phyloP scores from a whole-genome alignment of 306 rosid species.

The Inga laurina region DNA sequence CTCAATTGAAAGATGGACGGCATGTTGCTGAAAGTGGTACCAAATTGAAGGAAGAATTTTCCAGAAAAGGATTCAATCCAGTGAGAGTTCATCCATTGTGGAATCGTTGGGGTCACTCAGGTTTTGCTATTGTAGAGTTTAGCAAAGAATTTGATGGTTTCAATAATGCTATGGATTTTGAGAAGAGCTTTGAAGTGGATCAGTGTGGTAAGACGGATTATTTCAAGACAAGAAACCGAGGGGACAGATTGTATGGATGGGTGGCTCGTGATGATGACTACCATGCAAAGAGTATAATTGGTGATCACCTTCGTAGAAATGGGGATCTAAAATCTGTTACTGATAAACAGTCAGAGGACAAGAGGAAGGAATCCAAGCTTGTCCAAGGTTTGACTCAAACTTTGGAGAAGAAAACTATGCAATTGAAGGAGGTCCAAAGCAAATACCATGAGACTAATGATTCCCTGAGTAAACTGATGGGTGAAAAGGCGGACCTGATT shows the following conservation, averaged over 20 bases:
- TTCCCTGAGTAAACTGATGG: constrained; percentile 44
- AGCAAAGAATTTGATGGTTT: constrained; percentile 73
- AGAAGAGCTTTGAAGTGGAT: constrained; percentile 52
- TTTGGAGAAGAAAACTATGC: constrained; percentile 44
- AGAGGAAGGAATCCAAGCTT: constrained; percentile 45
- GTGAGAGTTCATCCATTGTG: constrained; percentile 65
- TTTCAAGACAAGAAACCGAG: constrained; percentile 20
- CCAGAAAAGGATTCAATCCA: constrained; percentile 66
- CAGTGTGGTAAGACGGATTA: constrained; percentile 62
- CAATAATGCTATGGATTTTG: constrained; percentile 62
- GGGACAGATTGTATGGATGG: constrained; percentile 70
- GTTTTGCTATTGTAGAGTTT: constrained; percentile 70
- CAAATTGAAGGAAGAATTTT: constrained; percentile 60
- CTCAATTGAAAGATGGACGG: constrained; percentile 47
- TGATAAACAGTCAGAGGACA: constrained; percentile 45
- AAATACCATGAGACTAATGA: constrained; percentile 40
- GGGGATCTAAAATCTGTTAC: constrained; percentile 53
- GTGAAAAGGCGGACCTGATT: constrained; percentile 47
- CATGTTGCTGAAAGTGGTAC: constrained; percentile 66
- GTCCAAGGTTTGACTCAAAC: constrained; percentile 40
- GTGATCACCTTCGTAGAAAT: constrained; percentile 32
- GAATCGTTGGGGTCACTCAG: constrained; percentile 68
- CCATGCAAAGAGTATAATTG: constrained; percentile 14
- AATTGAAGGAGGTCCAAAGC: constrained; percentile 48
- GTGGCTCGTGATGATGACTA: constrained; percentile 47